phyloP scores from a whole-genome alignment of 805 yeast species.

The Wickerhamomyces chaumierensis region DNA sequence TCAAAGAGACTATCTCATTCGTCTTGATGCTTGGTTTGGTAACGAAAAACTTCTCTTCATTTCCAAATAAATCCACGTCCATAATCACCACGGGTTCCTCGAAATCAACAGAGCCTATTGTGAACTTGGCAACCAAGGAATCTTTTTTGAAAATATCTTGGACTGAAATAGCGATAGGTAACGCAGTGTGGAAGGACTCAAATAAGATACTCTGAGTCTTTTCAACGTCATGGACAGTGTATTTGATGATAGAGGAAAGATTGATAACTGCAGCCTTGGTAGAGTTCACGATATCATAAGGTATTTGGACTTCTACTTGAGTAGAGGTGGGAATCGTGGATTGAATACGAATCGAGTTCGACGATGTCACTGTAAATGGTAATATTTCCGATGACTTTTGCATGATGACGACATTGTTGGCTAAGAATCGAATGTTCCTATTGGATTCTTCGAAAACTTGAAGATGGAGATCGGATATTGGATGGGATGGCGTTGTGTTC shows the following conservation, averaged over 20 bases:
- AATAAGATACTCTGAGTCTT: too few relatives aligned
- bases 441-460: too few relatives aligned
- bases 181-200: conserved; percentile 44
- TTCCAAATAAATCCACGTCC: conserved; percentile 28
- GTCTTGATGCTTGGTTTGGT: conserved; percentile 20
- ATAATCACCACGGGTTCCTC: conserved; percentile 43
- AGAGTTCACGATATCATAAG: conserved; percentile 19
- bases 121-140: conserved; percentile 53
- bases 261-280: conserved; percentile 5
- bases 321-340: too few relatives aligned
- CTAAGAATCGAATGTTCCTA: too few relatives aligned
- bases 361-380: too few relatives aligned
- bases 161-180: conserved; percentile 63
- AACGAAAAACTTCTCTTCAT: conserved; percentile 22
- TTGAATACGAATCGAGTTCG: too few relatives aligned
- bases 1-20: conserved; percentile 37
- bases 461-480: too few relatives aligned
- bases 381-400: too few relatives aligned
- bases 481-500: not conserved
- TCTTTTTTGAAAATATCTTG: conserved; percentile 62
- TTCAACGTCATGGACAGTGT: conserved; percentile 2
- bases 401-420: too few relatives aligned
- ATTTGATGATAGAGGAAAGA: conserved; percentile 7
- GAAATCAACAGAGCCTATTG: conserved; percentile 46
- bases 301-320: conserved; percentile 18